Conservation (phyloP, 2,329 filamentous ascomycete genomes). For the Fusarium cyanostomum region DNA sequence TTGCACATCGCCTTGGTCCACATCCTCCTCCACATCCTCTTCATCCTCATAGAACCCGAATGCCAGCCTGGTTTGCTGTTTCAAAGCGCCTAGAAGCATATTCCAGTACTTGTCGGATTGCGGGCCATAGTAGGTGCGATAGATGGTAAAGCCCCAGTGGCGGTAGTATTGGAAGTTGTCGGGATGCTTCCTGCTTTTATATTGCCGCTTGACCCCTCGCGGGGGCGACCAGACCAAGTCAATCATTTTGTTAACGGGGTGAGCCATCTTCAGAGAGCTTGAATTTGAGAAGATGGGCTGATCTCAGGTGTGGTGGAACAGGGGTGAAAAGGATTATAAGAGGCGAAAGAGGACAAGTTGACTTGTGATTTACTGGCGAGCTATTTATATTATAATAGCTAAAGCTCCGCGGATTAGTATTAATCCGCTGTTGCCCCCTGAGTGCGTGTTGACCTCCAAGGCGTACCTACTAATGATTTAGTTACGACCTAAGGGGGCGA, state of each 20-base stretch:
- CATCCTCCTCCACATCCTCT: not conserved
- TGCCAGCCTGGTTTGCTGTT: not conserved
- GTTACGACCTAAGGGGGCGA: too few species aligned
- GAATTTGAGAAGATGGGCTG: not conserved
- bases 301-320: too few species aligned
- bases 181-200: not conserved
- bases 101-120: constrained; percentile 8
- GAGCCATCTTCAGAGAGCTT: not conserved
- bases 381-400: too few species aligned
- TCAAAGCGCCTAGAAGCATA: not conserved
- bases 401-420: too few species aligned
- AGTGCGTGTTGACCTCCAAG: too few species aligned
- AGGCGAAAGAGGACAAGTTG: too few species aligned
- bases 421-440: too few species aligned
- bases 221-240: constrained; percentile 1
- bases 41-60: constrained; percentile 1
- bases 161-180: constrained; percentile 5
- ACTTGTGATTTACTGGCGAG: too few species aligned
- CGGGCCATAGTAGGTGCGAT: constrained; percentile 14
- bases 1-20: not conserved
- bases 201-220: not conserved
- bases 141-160: constrained; percentile 19
- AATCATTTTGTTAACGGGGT: constrained; percentile 7
- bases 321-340: too few species aligned
- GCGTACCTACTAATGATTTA: too few species aligned